A percentile compares a stretch with the other conserved stretches of the same genome.
These are phyloP conservation scores for Cutaneotrichosporon mucoides DNA, from an alignment of 1,284 basidiomycete species.

Conservation along the genomic window DNA sequence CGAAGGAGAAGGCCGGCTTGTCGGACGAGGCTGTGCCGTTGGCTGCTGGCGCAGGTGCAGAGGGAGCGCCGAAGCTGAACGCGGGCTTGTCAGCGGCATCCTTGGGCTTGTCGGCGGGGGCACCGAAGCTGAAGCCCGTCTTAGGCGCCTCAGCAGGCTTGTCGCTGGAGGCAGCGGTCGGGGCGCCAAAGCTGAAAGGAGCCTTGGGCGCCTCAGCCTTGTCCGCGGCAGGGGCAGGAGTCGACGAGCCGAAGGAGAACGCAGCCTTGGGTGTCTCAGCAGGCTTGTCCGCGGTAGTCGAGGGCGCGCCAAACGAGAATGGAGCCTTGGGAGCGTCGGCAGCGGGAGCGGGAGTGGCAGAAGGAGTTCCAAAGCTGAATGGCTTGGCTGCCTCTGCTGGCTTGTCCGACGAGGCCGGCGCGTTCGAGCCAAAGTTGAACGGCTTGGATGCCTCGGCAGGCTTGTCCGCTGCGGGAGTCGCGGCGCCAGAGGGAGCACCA, in stretches of 20 bases:
- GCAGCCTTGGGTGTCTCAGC: conserved; percentile 18
- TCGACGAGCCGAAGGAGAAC: conserved; percentile 15
- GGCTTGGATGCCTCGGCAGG: conserved; percentile 21
- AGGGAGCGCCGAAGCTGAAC: conserved; percentile 1
- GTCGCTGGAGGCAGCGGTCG: conserved; percentile 1
- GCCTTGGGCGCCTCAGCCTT: conserved; percentile 15
- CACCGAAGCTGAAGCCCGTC: conserved; percentile 5
- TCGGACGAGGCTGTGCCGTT: background rate
- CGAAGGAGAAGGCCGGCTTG: conserved; percentile 8
- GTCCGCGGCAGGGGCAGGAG: conserved; percentile 8
- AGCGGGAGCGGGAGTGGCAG: conserved; percentile 7
- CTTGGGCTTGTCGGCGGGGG: too few species aligned
- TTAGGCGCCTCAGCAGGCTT: conserved; percentile 6
- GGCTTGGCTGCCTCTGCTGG: conserved; percentile 12
- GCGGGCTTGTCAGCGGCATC: conserved; percentile 15
- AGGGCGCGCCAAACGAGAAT: conserved; percentile 20
- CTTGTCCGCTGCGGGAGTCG: conserved; percentile 7
- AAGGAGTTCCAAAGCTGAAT: conserved; percentile 20
- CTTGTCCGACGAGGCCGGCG: conserved; percentile 1
- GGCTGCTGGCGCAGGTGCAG: conserved; percentile 1
- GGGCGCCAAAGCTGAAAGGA: conserved; percentile 16
- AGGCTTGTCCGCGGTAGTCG: conserved; percentile 12
- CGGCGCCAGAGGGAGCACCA: conserved; percentile 6
- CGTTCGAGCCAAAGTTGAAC: conserved; percentile 25
- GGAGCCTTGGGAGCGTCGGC: conserved; percentile 8